A percentile compares a stretch with the other conserved stretches of the same genome.
phyloP scores from a whole-genome alignment of 306 rosid species.

The Malus sylvestris region DNA sequence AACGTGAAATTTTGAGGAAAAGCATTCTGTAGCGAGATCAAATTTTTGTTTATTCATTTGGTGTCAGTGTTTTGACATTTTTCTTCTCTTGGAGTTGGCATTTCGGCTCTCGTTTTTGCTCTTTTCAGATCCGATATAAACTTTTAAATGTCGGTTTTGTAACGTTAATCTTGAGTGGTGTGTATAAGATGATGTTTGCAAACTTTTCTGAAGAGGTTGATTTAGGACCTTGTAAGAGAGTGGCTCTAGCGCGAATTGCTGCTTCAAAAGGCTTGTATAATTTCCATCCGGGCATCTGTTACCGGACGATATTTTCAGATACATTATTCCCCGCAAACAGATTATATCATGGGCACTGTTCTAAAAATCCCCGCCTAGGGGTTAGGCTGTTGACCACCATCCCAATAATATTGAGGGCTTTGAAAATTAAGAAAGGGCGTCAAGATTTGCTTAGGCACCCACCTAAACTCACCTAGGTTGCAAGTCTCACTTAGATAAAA shows the following conservation, averaged over 20 bases:
- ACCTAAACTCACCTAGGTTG: too few relatives aligned
- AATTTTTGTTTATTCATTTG: conserved; percentile 3
- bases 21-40: conserved; percentile 15
- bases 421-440: too few relatives aligned
- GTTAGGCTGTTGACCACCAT: too few relatives aligned
- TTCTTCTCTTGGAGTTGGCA: neutral
- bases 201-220: conserved; percentile 76
- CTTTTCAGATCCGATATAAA: neutral
- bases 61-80: neutral
- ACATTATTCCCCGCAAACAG: neutral
- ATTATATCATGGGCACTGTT: neutral
- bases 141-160: neutral
- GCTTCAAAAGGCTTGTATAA: conserved; percentile 64
- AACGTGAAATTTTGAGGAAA: conserved; percentile 8
- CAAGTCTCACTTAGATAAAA: too few relatives aligned
- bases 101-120: neutral
- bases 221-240: conserved; percentile 40
- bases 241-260: conserved; percentile 49
- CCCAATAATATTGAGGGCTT: too few relatives aligned
- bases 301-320: neutral
- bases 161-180: neutral
- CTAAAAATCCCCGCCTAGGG: too few relatives aligned
- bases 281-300: conserved; percentile 63
- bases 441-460: too few relatives aligned
- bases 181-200: conserved; percentile 16